Base-by-base conservation (phyloP, 768 basidiomycete genomes). In the Scleroderma citrinum region DNA sequence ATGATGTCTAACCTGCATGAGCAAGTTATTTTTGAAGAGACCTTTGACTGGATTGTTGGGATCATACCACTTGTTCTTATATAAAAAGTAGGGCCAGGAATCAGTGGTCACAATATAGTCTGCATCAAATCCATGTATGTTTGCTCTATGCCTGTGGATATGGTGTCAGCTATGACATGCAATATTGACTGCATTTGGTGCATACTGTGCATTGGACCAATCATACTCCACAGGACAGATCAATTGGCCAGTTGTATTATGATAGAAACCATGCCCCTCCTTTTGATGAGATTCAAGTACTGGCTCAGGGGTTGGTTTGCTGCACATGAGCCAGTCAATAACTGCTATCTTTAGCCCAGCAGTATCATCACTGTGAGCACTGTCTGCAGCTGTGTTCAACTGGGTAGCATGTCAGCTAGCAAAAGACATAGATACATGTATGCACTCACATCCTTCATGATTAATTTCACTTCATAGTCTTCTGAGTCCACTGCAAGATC, bases 51-150 rank as follows among this genome's bases (percentile, higher is more conserved):
- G 51, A 12, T 56, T 29, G 16, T 42, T 29, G 11, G 41, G 51
- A 44, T 54, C 50, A 23, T 41, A 54, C 19, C 29, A 13, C n/a
- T 19, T 23, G 2, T 44, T 39, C 5, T 47, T 12, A 38, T 61
- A 65, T 6, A 63, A 40, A 35, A 59, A 61, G 1, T 16, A 24
- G 8, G 56, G 59, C 60, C 60, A 61, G 1, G 41, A 46, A 13
- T 51, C 19, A 7, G 53, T 52, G 1, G 53, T 62, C 7, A 58
- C 52, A 13, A 41, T 1, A 38, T 43, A 60, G 12, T 56, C 39
- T 7, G 54, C 50, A 47, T 62, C 37, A 7, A 46, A 55, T 21
- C 49, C 47, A 10, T 52, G 48, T 12, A 62, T 59, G 8, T 11
- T 17, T 17, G n/a, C 31, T n/a, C 37, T 36, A 14, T 43, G 17